A percentile compares a stretch with the other conserved stretches of the same genome.
Evolutionary conservation across 805 yeast genomes (phyloP).

Genomic region (Priceomyces melissophilus): DNA sequence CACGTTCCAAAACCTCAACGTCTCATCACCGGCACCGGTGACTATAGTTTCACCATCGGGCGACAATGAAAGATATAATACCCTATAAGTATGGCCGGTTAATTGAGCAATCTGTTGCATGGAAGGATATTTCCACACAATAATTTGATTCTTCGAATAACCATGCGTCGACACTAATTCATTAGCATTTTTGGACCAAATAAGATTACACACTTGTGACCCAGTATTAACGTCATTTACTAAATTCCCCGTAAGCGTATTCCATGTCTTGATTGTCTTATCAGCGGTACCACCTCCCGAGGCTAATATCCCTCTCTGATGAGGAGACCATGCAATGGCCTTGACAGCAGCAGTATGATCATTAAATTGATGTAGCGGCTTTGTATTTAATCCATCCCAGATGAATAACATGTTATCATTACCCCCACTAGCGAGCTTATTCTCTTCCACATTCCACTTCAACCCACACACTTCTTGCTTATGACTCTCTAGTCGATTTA

Average conservation of each 20-base stretch:
- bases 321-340: slow-evolving; percentile 97
- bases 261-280: slow-evolving; percentile 87
- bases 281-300: slow-evolving; percentile 98
- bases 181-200: slow-evolving; percentile 89
- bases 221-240: slow-evolving; percentile 88
- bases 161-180: slow-evolving; percentile 96
- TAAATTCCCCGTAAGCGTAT: slow-evolving; percentile 72
- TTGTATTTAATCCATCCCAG: slow-evolving; percentile 75
- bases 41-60: slow-evolving; percentile 97
- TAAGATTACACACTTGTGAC: slow-evolving; percentile 90
- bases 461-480: slow-evolving; percentile 96
- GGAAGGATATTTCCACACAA: slow-evolving; percentile 90
- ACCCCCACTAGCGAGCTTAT: slow-evolving; percentile 92
- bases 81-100: slow-evolving; percentile 93
- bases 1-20: slow-evolving; percentile 91
- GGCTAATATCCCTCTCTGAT: slow-evolving; percentile 88
- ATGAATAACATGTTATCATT: slow-evolving; percentile 84
- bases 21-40: slow-evolving; percentile 98
- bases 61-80: slow-evolving; percentile 80
- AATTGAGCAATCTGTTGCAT: slow-evolving; percentile 91
- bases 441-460: slow-evolving; percentile 88
- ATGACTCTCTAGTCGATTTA: slow-evolving; percentile 69
- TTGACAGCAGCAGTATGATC: slow-evolving; percentile 96
- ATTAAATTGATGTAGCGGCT: slow-evolving; percentile 68
- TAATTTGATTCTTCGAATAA: slow-evolving; percentile 82